These are phyloP conservation scores for Xylaria castorea DNA, from an alignment of 495 filamentous ascomycete species.

Conservation along the genomic window DNA sequence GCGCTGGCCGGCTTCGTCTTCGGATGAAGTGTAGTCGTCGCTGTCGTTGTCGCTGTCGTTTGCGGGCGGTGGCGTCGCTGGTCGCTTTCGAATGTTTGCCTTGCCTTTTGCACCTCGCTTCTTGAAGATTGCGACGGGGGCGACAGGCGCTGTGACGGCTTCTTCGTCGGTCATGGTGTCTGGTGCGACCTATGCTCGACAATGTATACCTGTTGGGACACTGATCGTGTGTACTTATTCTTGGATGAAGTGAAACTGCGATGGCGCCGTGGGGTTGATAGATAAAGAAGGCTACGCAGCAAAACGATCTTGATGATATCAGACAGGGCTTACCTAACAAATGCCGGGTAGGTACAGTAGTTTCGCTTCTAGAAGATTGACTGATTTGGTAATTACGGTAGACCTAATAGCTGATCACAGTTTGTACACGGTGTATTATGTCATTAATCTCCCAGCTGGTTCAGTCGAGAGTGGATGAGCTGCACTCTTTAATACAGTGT, in stretches of 20 bases:
- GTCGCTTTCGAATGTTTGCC: constrained; percentile 80
- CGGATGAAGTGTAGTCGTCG: constrained; percentile 74
- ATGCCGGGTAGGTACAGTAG: not conserved
- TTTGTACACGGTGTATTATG: not conserved
- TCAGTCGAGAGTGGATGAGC: not conserved
- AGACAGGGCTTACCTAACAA: constrained; percentile 5
- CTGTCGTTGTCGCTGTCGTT: constrained; percentile 61
- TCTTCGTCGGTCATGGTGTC: constrained; percentile 37
- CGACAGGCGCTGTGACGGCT: constrained; percentile 39
- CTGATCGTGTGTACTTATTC: not conserved
- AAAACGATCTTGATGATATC: not conserved
- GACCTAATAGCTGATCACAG: not conserved
- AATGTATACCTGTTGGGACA: not conserved
- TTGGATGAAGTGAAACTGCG: constrained; percentile 3
- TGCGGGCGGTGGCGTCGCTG: constrained; percentile 75
- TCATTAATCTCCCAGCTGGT: constrained; percentile 5
- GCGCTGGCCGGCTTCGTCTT: constrained; percentile 72
- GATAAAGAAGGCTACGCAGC: not conserved
- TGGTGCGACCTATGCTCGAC: constrained; percentile 27
- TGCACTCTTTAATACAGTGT: not conserved
- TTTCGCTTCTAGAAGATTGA: not conserved
- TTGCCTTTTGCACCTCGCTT: constrained; percentile 81
- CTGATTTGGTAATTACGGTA: not conserved
- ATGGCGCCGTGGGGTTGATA: not conserved
- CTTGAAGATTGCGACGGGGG: constrained; percentile 77